Conservation (phyloP, 1,284 basidiomycete genomes). For the Ceratobasidium sp. region DNA sequence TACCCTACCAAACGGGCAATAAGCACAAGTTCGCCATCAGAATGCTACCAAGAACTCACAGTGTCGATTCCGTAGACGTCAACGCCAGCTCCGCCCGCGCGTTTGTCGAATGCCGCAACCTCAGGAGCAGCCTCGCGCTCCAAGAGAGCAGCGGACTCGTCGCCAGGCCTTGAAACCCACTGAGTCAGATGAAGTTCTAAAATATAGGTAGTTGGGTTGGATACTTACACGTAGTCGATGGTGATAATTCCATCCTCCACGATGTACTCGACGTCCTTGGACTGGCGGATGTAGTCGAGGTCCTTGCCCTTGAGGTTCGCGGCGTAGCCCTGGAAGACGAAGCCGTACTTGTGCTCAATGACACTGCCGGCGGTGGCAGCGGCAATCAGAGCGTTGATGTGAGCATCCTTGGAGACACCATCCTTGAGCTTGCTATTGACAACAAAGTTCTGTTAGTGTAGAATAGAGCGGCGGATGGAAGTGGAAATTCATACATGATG, state of each 20-base stretch:
- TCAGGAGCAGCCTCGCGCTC: neutral
- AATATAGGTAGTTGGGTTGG: neutral
- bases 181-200: neutral
- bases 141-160: neutral
- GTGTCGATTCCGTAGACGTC: conserved; percentile 44
- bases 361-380: conserved; percentile 1
- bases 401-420: conserved; percentile 20
- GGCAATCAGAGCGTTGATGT: conserved; percentile 10
- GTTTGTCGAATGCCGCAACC: neutral
- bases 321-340: conserved; percentile 44
- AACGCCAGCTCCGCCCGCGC: conserved; percentile 19
- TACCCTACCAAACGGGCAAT: conserved; percentile 16
- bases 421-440: conserved; percentile 38
- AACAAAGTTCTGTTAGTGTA: neutral
- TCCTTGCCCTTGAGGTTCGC: conserved; percentile 34
- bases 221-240: conserved; percentile 11
- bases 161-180: neutral
- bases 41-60: neutral
- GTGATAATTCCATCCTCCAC: conserved; percentile 25
- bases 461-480: neutral
- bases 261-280: conserved; percentile 37
- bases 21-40: too few species aligned
- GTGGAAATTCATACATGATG: conserved; percentile 27
- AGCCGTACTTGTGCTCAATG: conserved; percentile 37
- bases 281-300: conserved; percentile 35